phyloP scores from a whole-genome alignment of 2,329 filamentous ascomycete genomes.

The Trichoderma sp. region DNA sequence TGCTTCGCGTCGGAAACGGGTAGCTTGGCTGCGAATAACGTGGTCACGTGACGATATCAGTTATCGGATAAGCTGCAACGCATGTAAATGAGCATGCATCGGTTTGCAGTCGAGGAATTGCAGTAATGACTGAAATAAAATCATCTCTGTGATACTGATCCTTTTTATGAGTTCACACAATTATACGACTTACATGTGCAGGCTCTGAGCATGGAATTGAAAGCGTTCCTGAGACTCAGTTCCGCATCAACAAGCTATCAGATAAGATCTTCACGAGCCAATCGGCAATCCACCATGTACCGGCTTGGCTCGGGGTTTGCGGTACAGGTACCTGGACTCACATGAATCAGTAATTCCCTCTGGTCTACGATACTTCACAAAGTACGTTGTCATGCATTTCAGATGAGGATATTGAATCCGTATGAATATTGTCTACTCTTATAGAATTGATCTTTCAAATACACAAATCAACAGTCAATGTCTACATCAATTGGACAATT shows the following conservation, averaged over 20 bases:
- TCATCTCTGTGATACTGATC: accelerated
- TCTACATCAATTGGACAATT: not conserved
- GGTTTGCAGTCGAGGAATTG: not conserved
- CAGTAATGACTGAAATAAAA: not conserved
- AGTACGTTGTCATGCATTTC: not conserved
- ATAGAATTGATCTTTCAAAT: not conserved
- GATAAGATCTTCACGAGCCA: constrained; percentile 15
- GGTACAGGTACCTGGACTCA: not conserved
- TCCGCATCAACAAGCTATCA: not conserved
- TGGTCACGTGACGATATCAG: constrained; percentile 11
- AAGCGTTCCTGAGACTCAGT: not conserved
- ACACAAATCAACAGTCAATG: not conserved
- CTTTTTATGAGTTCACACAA: not conserved
- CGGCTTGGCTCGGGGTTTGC: not conserved
- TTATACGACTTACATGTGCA: not conserved
- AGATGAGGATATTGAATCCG: no score
- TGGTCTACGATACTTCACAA: not conserved
- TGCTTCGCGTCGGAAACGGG: not conserved
- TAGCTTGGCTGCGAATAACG: not conserved
- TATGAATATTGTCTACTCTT: no score
- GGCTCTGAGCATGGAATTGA: not conserved
- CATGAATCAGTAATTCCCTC: not conserved
- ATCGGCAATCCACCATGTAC: constrained; percentile 14
- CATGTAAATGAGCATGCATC: not conserved
- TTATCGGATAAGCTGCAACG: not conserved